Evolutionary conservation across 768 basidiomycete genomes (phyloP), one percentile per base, ranked within the genome.

Genomic region (Boletus edulis): DNA sequence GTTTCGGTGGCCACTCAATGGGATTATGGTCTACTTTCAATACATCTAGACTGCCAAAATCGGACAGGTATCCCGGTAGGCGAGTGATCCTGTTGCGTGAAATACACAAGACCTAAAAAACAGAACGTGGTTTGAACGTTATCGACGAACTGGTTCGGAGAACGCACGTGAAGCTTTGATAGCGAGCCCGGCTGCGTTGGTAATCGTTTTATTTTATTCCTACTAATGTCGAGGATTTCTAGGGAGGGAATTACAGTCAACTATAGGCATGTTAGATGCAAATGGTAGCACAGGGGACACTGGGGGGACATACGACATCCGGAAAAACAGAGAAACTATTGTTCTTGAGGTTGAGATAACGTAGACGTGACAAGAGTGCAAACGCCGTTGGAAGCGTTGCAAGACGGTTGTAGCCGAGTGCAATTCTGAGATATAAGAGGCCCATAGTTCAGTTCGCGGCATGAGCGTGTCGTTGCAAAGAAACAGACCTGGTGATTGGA

Each of bases 221-320:
- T 85, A 60, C 92, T 94, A 41, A 99, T 81, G 70, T 99, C 97
- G 59, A 99, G 76, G 55, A 94, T 96, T 72, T 99, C 96, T 51
- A 99, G 78, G 7, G 87, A 87, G 4, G 87, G 84, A 75, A 98
- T 85, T 17, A 83, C 75, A 43, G 90, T 92, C 42, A 97, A 78
- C 94, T 96, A 61, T 13, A 42, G 34, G 20, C 32, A 18, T 20
- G 51, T 72, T 32, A 66, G 60, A 42, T 4, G 24, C 12, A 13
- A 29, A 22, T 15, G 52, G 39, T 34, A 24, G 45, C 20, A 51
- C 39, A 58, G 48, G 41, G 14, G 42, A 58, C 24, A 32, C 46
- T 5, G 39, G 13, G 8, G 52, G 37, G 34, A 81, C 91, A 62
- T 67, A 98, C 94, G 50, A 92, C 93, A 56, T 86, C 82, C 17